Conservation (phyloP, 2,329 filamentous ascomycete species). For the Sporothrix pallida region DNA sequence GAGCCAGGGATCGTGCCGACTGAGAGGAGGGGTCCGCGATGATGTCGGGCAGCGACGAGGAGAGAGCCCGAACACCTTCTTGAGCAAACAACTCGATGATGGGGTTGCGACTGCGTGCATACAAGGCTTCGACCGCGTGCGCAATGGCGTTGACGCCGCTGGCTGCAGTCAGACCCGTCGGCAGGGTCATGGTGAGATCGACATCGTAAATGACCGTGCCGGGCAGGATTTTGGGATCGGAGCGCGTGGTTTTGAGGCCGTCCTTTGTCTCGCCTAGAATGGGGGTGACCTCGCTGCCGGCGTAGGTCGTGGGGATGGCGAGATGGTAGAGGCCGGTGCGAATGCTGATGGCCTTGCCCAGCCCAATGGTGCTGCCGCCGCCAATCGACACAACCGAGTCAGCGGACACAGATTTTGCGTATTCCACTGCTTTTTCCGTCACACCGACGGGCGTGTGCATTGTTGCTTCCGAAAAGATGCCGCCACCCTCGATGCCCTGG, state of each 20-base stretch:
- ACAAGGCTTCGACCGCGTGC: conserved; percentile 68
- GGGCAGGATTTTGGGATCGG: conserved; percentile 65
- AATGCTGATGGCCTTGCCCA: conserved; percentile 61
- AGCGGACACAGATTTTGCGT: no score
- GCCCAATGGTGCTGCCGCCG: conserved; percentile 65
- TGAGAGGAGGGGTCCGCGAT: no score
- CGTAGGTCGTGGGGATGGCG: conserved; percentile 64
- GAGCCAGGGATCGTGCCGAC: no score
- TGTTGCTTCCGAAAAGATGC: conserved; percentile 49
- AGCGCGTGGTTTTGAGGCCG: conserved; percentile 62
- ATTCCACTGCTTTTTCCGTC: conserved; percentile 62
- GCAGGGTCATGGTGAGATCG: conserved; percentile 65
- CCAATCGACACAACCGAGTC: conserved; percentile 62
- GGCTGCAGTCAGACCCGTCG: conserved; percentile 57
- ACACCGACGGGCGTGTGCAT: conserved; percentile 68
- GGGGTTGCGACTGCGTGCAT: conserved; percentile 65
- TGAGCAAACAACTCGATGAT: conserved; percentile 67
- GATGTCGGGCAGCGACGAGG: conserved; percentile 57
- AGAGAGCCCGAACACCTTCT: conserved; percentile 61
- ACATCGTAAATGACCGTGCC: conserved; percentile 69
- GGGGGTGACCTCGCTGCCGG: conserved; percentile 68
- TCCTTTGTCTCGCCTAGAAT: conserved; percentile 67
- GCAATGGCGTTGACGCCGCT: conserved; percentile 71
- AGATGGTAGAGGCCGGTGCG: conserved; percentile 34
- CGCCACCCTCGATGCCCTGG: no score